Percentiles rank a stretch among this genome's conserved stretches.
Evolutionary conservation across 2,329 filamentous ascomycete genomes (phyloP).

Genomic region (Hymenoscyphus albidus): DNA sequence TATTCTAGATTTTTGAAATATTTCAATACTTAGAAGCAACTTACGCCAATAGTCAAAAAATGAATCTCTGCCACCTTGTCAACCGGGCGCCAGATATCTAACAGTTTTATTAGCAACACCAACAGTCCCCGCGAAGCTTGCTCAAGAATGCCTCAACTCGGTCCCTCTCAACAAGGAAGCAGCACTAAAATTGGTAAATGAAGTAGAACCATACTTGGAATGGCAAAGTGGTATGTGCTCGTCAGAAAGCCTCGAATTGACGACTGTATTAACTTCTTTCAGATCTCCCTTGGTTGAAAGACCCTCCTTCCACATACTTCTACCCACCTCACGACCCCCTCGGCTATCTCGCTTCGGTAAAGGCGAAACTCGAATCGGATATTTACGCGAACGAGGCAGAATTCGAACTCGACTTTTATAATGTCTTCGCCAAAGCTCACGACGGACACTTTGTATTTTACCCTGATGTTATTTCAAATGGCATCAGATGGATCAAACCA

Average conservation of each 20-base stretch:
- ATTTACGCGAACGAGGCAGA: constrained; percentile 51
- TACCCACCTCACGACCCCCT: constrained; percentile 48
- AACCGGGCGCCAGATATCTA: background rate
- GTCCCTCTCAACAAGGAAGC: constrained; percentile 29
- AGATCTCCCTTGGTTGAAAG: constrained; percentile 39
- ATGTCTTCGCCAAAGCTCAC: constrained; percentile 51
- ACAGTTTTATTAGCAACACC: constrained; percentile 24
- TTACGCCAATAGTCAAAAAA: too few relatives aligned
- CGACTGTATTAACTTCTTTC: constrained; percentile 4
- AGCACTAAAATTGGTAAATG: constrained; percentile 27
- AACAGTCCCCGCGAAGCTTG: constrained; percentile 29
- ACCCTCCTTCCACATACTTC: constrained; percentile 49
- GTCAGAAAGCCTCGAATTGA: background rate
- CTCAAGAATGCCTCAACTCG: constrained; percentile 32
- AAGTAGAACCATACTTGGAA: constrained; percentile 30
- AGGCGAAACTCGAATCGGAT: constrained; percentile 39
- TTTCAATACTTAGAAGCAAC: too few relatives aligned
- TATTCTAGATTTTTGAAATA: background rate
- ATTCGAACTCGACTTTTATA: constrained; percentile 52
- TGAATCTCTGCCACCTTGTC: too few relatives aligned
- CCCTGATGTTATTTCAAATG: constrained; percentile 43
- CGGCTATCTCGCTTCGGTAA: constrained; percentile 44
- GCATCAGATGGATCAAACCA: constrained; percentile 48
- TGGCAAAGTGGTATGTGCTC: constrained; percentile 30
- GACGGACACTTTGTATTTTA: constrained; percentile 61